Conservation (phyloP, 2,329 filamentous ascomycete species). For the Aaosphaeria arxii region DNA sequence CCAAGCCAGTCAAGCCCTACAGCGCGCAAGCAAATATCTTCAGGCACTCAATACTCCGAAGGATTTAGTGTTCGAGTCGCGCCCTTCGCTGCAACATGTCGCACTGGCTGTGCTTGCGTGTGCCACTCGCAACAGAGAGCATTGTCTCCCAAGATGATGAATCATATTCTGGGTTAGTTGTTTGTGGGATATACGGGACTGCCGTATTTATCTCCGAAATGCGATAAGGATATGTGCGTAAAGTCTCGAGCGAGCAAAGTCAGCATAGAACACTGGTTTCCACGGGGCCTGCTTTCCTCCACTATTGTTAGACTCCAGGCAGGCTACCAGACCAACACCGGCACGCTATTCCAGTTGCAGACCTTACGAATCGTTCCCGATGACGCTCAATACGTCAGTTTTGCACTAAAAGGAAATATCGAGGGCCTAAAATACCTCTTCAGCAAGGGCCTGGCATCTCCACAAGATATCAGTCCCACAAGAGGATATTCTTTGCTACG, state of each 20-base stretch:
- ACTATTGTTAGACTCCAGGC: neutral
- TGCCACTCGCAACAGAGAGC: slow-evolving; percentile 15
- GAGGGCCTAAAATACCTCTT: slow-evolving; percentile 30
- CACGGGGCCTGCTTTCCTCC: neutral
- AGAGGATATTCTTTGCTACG: slow-evolving; percentile 33
- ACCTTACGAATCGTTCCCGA: slow-evolving; percentile 28
- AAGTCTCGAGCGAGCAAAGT: slow-evolving; percentile 16
- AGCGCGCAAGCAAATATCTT: neutral
- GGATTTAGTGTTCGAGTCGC: slow-evolving; percentile 7
- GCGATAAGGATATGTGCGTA: neutral
- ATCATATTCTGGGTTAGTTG: neutral
- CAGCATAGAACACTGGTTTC: slow-evolving; percentile 20
- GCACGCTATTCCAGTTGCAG: slow-evolving; percentile 22
- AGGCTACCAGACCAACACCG: slow-evolving; percentile 17
- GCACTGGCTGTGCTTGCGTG: slow-evolving; percentile 12
- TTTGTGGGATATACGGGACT: neutral
- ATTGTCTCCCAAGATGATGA: neutral
- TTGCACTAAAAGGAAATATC: slow-evolving; percentile 27
- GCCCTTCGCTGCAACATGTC: slow-evolving; percentile 9
- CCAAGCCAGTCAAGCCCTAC: neutral
- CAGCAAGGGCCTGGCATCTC: slow-evolving; percentile 24
- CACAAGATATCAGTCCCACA: slow-evolving; percentile 28
- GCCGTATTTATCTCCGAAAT: neutral
- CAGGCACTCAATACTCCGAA: neutral
- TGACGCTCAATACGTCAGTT: slow-evolving; percentile 24